Base-by-base conservation (phyloP, 805 yeast genomes). In the Yarrowia yakushimensis region DNA sequence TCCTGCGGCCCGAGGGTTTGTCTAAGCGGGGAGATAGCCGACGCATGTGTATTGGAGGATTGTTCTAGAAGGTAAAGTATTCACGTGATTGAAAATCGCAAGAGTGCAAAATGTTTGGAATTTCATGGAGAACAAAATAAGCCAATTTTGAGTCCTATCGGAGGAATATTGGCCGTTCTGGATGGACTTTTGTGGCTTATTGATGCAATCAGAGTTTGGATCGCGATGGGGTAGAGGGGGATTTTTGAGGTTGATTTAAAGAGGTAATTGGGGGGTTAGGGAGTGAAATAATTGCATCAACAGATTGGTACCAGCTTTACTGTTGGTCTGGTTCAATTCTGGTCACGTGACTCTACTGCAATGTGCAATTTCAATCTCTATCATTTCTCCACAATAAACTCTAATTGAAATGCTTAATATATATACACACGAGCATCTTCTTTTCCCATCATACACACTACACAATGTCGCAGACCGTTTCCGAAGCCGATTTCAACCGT, bases 11-110 rank as follows among this genome's bases (percentile, higher is more conserved):
- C 55, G 55, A 4, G 20, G 20, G 28, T 3, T 22, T 8, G 23
- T 15, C 39, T 22, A 48, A 48, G 30, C 55, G 55, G 55, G 55
- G 22, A 31, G 55, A 48, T 48, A 48, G 55, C 39, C 13, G 52
- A 5, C 30, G 52, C 52, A 45, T 45, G 50, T 28, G 33, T 20
- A 7, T 15, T 31, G 50, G 48, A 27, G 25, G 17, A n/a, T n/a
- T n/a, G n/a, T n/a, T n/a, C n/a, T n/a, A n/a, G n/a, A n/a, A n/a
- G n/a, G n/a, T n/a, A n/a, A n/a, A 15, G 3, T n/a, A 11, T 22
- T 28, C 12, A 18, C 17, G 36, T 28, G 36, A 45, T 1, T 1
- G 23, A 4, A 30, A 30, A 11, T 18, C 12, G 30, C 4, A 18
- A 27, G 10, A 12, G 18, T 13, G 18, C 12, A 18, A 2, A 1